These are phyloP conservation scores for Fusarium temperatum DNA, from an alignment of 2,329 filamentous ascomycete genomes.

Conservation along the genomic window DNA sequence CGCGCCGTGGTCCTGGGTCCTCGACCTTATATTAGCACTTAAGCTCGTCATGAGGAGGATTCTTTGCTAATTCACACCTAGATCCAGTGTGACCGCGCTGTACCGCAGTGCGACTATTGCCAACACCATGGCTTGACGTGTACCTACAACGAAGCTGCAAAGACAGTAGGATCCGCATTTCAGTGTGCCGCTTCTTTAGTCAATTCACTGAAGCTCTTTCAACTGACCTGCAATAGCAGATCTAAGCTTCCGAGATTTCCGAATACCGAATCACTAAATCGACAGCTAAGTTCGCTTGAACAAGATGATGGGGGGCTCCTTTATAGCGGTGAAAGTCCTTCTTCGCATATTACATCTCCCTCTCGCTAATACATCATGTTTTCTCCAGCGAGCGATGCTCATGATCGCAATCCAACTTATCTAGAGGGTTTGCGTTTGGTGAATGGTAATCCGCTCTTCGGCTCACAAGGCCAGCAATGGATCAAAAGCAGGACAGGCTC, in stretches of 20 bases:
- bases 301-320: neutral
- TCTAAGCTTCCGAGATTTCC: fast-evolving
- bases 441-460: neutral
- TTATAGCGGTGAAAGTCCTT: fast-evolving
- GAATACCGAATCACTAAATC: fast-evolving
- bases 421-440: neutral
- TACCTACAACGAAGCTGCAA: neutral
- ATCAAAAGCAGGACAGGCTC: neutral
- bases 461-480: neutral
- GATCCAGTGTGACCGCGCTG: slow-evolving; percentile 1
- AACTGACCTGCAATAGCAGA: neutral
- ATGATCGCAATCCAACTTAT: neutral
- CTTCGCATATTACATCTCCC: fast-evolving
- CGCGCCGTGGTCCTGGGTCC: neutral
- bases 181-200: neutral
- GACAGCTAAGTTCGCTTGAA: fast-evolving
- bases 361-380: fast-evolving
- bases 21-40: neutral
- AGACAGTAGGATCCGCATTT: neutral
- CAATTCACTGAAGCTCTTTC: fast-evolving
- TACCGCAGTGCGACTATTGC: slow-evolving; percentile 8
- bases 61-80: neutral
- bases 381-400: fast-evolving
- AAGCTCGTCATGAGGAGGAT: neutral
- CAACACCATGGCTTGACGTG: neutral